Evolutionary conservation across 495 filamentous ascomycete species (phyloP), one percentile per base, ranked within the genome.

Genomic region (Trichoderma erinaceum): DNA sequence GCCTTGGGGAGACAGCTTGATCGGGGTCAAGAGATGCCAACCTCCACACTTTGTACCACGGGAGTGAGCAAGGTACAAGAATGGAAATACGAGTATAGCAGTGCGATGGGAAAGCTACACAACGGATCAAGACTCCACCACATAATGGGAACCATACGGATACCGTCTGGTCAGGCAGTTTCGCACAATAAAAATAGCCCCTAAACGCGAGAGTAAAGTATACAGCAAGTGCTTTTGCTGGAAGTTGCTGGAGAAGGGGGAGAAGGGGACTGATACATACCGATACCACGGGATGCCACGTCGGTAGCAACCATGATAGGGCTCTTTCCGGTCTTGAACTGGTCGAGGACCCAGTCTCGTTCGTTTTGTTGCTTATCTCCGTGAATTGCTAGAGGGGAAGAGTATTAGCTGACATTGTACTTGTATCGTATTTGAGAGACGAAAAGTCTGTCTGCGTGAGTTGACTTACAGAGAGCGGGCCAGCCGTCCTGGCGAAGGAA

Each of bases 351-450:
- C 95, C 95, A 99, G 82, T 99, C 95, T 82, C 95, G 93, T 81
- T 99, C 95, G 76, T 97, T 96, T 77, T 99, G 95, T 75, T 97
- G 93, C 83, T 99, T 99, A 85, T 99, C 95, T 74, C 95, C 95
- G 84, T 99, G 95, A 73, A 99, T 99, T 64, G 95, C 93, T 93
- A 69, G 35, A 35, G 69, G 61, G 16, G n/a, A 23, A 64, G 35
- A 78, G 90, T 83, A 90, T 86, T 67, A 73, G 4, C n/a, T 23
- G 27, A 58, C 8, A 56, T 50, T 12, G 21, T 7, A 2, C 32
- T 32, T 25, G 1, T 15, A 41, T 18, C 7, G 23, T 32, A 25
- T 6, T 16, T 18, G 66, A 12, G 46, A 3, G 38, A 11, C 25
- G n/a, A 52, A 56, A 41, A 41, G 58, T 32, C 21, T 63, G 18